These are phyloP conservation scores for Metarhizium sp. DNA, from an alignment of 2,329 filamentous ascomycete species.

Conservation along the genomic window DNA sequence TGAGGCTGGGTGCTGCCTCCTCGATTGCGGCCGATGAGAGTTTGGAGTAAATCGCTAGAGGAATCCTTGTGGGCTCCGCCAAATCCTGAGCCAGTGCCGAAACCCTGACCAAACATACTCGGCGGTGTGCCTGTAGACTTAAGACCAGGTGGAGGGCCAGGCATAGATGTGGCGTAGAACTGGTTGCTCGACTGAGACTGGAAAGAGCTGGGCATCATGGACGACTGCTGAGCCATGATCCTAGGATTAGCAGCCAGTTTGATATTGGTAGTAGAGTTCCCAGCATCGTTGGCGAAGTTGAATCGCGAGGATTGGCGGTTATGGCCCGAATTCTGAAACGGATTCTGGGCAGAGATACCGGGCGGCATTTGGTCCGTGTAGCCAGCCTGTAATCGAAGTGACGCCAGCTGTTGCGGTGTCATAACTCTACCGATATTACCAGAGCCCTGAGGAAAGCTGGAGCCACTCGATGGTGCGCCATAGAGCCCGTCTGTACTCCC, in stretches of 20 bases:
- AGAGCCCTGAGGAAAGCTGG: slow-evolving; percentile 37
- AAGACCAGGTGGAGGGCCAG: slow-evolving; percentile 86
- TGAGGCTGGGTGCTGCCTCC: slow-evolving; percentile 61
- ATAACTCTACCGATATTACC: slow-evolving; percentile 57
- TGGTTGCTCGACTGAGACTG: slow-evolving; percentile 54
- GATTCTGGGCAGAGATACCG: slow-evolving; percentile 38
- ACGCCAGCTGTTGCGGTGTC: slow-evolving; percentile 67
- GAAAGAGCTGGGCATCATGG: slow-evolving; percentile 69
- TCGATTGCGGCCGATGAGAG: slow-evolving; percentile 65
- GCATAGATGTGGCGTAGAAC: slow-evolving; percentile 77
- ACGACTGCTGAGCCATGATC: slow-evolving; percentile 73
- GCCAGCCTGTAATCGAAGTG: slow-evolving; percentile 53
- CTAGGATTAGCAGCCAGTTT: slow-evolving; percentile 73
- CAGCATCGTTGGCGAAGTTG: slow-evolving; percentile 72
- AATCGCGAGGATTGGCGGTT: slow-evolving; percentile 79
- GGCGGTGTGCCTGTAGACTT: slow-evolving; percentile 94
- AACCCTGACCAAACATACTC: slow-evolving; percentile 88
- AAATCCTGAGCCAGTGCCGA: slow-evolving; percentile 60
- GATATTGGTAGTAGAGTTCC: slow-evolving; percentile 41
- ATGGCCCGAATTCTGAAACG: slow-evolving; percentile 58
- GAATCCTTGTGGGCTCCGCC: slow-evolving; percentile 61
- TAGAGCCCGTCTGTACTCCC: slow-evolving; percentile 44
- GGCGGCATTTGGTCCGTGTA: slow-evolving; percentile 52
- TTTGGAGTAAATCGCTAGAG: slow-evolving; percentile 59
- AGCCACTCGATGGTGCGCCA: slow-evolving; percentile 37